Evolutionary conservation across 2,329 filamentous ascomycete species (phyloP).

Genomic region (Xylaria sp.): DNA sequence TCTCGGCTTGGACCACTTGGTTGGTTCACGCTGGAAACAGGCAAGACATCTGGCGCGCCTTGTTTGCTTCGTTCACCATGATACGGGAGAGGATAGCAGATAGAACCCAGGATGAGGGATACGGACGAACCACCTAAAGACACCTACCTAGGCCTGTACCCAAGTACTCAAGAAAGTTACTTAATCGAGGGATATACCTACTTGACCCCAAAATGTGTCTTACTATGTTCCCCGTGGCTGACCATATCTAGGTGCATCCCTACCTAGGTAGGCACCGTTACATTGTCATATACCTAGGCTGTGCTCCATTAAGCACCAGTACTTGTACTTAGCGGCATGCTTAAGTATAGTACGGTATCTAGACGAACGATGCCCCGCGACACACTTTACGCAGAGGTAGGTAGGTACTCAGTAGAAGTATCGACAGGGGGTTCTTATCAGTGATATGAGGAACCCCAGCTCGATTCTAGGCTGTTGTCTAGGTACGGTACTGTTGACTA

Average conservation of each 20-base stretch:
- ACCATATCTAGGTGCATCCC: too few relatives aligned
- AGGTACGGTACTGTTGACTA: too few relatives aligned
- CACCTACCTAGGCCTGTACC: conserved; percentile 24
- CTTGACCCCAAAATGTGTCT: background rate
- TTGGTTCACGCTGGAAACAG: background rate
- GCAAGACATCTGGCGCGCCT: background rate
- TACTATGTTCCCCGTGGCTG: background rate
- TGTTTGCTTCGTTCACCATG: background rate
- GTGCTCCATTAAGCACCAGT: background rate
- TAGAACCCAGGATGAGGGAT: conserved; percentile 14
- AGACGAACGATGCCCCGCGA: conserved; percentile 26
- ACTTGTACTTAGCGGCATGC: too few relatives aligned
- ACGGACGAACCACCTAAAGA: conserved; percentile 6
- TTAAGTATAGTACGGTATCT: too few relatives aligned
- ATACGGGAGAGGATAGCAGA: background rate
- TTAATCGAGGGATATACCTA: background rate
- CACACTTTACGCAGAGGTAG: too few relatives aligned
- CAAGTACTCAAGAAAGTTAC: background rate
- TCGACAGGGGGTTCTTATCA: background rate
- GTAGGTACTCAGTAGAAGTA: background rate
- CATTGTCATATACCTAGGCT: background rate
- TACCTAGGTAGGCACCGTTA: background rate
- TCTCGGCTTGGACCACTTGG: background rate
- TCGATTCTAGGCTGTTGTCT: conserved; percentile 1
- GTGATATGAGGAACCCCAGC: conserved; percentile 7